Evolutionary conservation across 192 early-diverging fungal genomes (phyloP).

Genomic region (Coemansia sp.): DNA sequence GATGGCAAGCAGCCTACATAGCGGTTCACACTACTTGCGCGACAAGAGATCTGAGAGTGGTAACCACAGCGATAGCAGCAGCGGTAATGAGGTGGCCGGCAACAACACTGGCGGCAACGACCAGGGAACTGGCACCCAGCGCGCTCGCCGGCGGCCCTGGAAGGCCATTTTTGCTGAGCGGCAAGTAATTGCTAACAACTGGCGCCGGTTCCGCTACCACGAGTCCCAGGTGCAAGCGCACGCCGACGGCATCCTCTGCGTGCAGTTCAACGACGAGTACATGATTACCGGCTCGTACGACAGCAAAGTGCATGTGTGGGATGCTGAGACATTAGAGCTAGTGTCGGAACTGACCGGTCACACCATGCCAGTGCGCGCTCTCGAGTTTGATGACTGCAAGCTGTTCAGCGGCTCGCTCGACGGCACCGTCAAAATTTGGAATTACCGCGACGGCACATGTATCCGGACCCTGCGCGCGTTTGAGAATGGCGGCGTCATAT

Average conservation of each 20-base stretch:
- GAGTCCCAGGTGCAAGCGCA: conserved; percentile 74
- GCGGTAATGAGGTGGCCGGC: conserved; percentile 2
- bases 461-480: conserved; percentile 70
- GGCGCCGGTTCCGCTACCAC: conserved; percentile 81
- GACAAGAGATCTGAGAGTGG: conserved; percentile 18
- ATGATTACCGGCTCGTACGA: conserved; percentile 92
- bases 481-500: conserved; percentile 75
- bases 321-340: conserved; percentile 81
- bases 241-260: conserved; percentile 87
- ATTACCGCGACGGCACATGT: conserved; percentile 85
- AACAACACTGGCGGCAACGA: neutral
- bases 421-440: conserved; percentile 91
- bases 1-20: neutral
- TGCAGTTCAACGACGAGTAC: conserved; percentile 86
- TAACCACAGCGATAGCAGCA: conserved; percentile 50
- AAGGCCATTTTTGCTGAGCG: conserved; percentile 96
- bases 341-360: conserved; percentile 85
- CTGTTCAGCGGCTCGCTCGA: conserved; percentile 94
- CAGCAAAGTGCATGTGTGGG: conserved; percentile 85
- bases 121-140: neutral
- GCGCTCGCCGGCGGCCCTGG: conserved; percentile 75
- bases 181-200: conserved; percentile 90
- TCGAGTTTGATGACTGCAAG: conserved; percentile 95
- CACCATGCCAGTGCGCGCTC: conserved; percentile 79
- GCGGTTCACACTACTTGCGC: neutral